phyloP scores from a whole-genome alignment of 345 rosid species.

The Tarenaya hassleriana region DNA sequence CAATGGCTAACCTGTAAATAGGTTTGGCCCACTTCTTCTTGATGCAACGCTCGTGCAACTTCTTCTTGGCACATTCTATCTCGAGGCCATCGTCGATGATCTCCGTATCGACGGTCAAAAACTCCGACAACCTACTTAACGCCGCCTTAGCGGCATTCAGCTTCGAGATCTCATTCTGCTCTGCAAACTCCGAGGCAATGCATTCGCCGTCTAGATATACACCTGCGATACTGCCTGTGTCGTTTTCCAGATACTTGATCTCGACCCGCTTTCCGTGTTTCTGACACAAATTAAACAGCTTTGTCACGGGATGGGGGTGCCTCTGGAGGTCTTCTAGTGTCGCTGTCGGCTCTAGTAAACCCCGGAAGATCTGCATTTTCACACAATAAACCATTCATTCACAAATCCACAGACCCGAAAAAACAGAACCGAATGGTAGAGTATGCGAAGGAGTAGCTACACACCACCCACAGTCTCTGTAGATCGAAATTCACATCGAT shows the following conservation, averaged over 20 bases:
- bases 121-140: constrained; percentile 34
- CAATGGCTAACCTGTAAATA: constrained; percentile 53
- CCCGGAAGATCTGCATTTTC: constrained; percentile 48
- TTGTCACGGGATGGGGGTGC: constrained; percentile 67
- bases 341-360: constrained; percentile 62
- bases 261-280: constrained; percentile 50
- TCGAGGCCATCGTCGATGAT: constrained; percentile 28
- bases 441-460: constrained; percentile 16
- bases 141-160: constrained; percentile 61
- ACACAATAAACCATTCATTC: background rate
- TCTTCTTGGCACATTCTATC: constrained; percentile 52
- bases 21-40: constrained; percentile 72
- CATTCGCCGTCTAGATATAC: constrained; percentile 47
- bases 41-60: constrained; percentile 45
- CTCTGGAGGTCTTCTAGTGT: constrained; percentile 44
- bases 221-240: constrained; percentile 31
- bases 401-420: background rate
- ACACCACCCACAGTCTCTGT: constrained; percentile 60
- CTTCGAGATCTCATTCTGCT: constrained; percentile 60
- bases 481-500: constrained; percentile 55
- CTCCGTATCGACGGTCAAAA: constrained; percentile 13
- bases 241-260: constrained; percentile 35
- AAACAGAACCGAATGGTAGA: constrained; percentile 3
- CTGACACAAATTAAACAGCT: constrained; percentile 53
- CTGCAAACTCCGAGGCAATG: constrained; percentile 47